These are phyloP conservation scores for Dipodascus albidus DNA, from an alignment of 805 yeast genomes.

Conservation along the genomic window DNA sequence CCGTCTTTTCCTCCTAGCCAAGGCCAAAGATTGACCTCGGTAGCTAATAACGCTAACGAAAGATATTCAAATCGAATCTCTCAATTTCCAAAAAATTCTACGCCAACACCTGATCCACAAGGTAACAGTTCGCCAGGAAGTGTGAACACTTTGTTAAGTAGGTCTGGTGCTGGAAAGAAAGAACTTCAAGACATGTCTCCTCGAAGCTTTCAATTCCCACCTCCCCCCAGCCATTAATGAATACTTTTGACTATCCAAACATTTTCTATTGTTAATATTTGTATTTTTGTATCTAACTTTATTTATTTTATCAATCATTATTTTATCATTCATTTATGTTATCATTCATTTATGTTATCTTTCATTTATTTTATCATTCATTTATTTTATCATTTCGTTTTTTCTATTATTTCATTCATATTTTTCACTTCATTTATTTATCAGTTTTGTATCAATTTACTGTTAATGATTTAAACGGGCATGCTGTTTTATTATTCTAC, in stretches of 20 bases:
- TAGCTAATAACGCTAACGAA: neutral
- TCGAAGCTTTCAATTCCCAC: constrained; percentile 1
- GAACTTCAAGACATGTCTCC: neutral
- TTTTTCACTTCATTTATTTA: too few species aligned
- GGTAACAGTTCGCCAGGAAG: neutral
- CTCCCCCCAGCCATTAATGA: neutral
- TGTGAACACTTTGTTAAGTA: neutral
- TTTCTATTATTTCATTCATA: too few species aligned
- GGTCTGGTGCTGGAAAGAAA: neutral
- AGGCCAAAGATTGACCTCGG: neutral
- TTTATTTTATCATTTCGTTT: neutral
- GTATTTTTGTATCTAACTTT: neutral
- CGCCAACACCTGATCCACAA: neutral
- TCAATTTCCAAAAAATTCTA: neutral
- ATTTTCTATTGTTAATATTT: neutral
- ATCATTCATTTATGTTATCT: neutral
- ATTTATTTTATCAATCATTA: too few species aligned
- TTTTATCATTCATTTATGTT: too few species aligned
- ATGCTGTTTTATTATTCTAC: too few species aligned
- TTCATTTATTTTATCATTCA: neutral
- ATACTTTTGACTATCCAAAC: neutral
- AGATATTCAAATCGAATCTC: neutral
- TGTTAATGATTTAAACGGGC: too few species aligned
- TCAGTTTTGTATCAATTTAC: too few species aligned
- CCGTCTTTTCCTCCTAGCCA: neutral